Conservation (phyloP, 495 filamentous ascomycete genomes). For the Neurospora sp. region DNA sequence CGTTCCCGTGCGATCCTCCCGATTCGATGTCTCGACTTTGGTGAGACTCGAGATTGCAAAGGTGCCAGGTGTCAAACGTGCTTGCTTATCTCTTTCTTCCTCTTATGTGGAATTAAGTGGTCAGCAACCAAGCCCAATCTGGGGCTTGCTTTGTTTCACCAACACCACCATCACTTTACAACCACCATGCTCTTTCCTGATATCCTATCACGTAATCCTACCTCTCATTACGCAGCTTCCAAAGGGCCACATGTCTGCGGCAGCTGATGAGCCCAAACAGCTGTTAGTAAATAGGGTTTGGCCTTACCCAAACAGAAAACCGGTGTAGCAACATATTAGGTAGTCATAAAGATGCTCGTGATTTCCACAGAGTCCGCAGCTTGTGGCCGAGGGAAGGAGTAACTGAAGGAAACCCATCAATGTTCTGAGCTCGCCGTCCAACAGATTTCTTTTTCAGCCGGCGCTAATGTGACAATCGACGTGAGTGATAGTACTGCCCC, state of each 20-base stretch:
- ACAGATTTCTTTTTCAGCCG: not conserved
- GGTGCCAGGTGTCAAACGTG: not conserved
- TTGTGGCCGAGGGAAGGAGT: not conserved
- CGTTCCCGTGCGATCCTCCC: not conserved
- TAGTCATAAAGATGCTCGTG: not conserved
- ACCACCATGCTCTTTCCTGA: not conserved
- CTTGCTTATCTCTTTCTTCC: not conserved
- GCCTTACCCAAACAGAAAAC: not conserved
- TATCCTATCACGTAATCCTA: conserved; percentile 18
- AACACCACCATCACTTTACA: not conserved
- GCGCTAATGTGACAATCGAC: not conserved
- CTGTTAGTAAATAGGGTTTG: not conserved
- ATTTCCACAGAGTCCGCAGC: not conserved
- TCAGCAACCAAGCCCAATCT: not conserved
- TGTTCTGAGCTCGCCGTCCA: not conserved
- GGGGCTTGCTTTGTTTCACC: not conserved
- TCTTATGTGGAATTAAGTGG: not conserved
- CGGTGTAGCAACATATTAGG: not conserved
- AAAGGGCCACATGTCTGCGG: conserved; percentile 12
- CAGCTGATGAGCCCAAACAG: conserved; percentile 10
- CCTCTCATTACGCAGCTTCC: not conserved
- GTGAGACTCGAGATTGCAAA: not conserved
- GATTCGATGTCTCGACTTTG: not conserved
- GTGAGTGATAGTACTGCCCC: not conserved
- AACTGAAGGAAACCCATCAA: not conserved